Evolutionary conservation across 2,329 filamentous ascomycete genomes (phyloP), one percentile per base, ranked within the genome.

Genomic region (Cytospora piceae): DNA sequence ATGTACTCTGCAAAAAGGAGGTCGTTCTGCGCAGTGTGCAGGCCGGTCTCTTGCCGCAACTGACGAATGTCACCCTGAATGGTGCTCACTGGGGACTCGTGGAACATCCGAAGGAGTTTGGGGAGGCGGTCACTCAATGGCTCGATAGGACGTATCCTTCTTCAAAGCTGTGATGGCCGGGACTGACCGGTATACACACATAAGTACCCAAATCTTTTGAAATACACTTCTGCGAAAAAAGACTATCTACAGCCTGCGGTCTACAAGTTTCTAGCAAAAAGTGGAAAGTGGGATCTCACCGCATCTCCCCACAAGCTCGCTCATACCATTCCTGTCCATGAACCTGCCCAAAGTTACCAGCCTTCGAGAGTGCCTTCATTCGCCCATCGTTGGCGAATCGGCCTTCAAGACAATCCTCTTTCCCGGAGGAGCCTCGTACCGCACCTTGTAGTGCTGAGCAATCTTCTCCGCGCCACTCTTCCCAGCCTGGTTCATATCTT

Each of bases 341-440:
- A 8, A 8, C 32, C 32, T 6, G 32, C 32, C 11, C 32, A 34
- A 12, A 6, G 20, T 3, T 20, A 6, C 42, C 20, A 46, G 17
- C 7, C 42, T 8, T 1, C 42, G 9, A 12, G n/a, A 24, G 42
- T 9, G 15, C 14, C n/a, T 49, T 22, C 65, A 5, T 31, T 31
- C 8, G 15, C 14, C 22, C 9, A 63, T 59, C 22, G 11, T 4
- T 63, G 42, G 7, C 12, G 24, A 34, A 17, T 71, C 76, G 4
- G 69, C 69, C 51, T 77, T 77, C 67, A 68, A 80, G 4, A 73
- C 73, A 69, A 76, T 73, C 70, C 76, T 80, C 68, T 80, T 80
- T 74, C 42, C 42, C 6, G n/a, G 42, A 6, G 24, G 42, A 12
- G 42, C n/a, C n/a, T 49, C n/a, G 17, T 49, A 49, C 9, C 42